Evolutionary conservation across 208 protist genomes (phyloP), one percentile per base, ranked within the genome.

Genomic region (Leishmania tarentolae): DNA sequence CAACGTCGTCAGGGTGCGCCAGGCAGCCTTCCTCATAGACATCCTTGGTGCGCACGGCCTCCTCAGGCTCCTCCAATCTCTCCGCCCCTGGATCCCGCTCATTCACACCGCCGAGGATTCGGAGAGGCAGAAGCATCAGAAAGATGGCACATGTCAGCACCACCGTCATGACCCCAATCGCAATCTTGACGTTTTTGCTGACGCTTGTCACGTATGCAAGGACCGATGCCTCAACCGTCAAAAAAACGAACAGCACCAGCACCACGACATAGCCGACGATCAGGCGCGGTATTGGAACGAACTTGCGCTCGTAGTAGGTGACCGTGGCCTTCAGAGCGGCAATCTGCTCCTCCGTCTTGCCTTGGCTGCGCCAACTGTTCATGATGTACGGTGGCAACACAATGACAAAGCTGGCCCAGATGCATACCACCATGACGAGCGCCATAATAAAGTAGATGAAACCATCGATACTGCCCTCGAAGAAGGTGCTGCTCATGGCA

Each of bases 371-470:
- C 89, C 88, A 94, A 72, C 87, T 87, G 81, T 94, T 94, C 73
- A 88, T 70, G 53, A 90, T 78, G 83, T 94, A 94, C 28, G 91
- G 91, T 47, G 91, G 91, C 76, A 94, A 83, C 31, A 88, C 87
- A 9, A 94, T 71, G 0, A 84, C 71, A 31, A 92, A 88, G 71
- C 83, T 82, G 59, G 86, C 85, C 79, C 81, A 86, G 73, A 85
- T 77, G 52, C 81, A 85, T 19, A 94, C 87, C 4, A 87, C 78
- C 37, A 92, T 82, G 66, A 69, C 76, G 8, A 92, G 73, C 47
- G 73, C 76, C 85, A 87, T 88, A 56, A 94, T 77, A 70, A 91
- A 91, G 77, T 86, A 86, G 75, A 94, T 90, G 75, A 92, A 94
- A 59, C 81, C 86, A 59, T 75, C 71, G 31, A 91, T 87, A 21